Percentiles rank a stretch among this genome's conserved stretches.
These are phyloP conservation scores for Eimeria tenella DNA, from an alignment of 169 alveolate species.

Conservation along the genomic window DNA sequence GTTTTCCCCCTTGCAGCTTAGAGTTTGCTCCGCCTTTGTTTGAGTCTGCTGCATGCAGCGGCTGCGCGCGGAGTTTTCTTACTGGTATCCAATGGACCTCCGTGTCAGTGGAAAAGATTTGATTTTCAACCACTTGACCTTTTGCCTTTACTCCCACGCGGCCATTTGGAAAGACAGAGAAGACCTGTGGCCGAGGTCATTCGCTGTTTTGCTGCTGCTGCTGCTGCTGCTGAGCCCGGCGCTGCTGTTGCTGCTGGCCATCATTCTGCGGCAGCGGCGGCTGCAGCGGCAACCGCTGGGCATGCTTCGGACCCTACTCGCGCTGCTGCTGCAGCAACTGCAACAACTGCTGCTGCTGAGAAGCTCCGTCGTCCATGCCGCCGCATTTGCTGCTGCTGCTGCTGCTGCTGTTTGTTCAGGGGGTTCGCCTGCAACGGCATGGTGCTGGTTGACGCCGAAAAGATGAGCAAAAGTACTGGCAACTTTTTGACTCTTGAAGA, in stretches of 20 bases:
- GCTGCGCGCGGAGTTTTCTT: slow-evolving; percentile 58
- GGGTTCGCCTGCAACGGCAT: slow-evolving; percentile 98
- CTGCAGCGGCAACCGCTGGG: not conserved
- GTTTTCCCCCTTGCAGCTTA: not conserved
- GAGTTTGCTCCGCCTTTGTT: too few species aligned
- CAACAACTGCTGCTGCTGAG: not conserved
- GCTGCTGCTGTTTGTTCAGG: slow-evolving; percentile 91
- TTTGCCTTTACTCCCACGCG: slow-evolving; percentile 99
- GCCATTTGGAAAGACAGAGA: slow-evolving; percentile 97
- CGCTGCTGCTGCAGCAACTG: not conserved
- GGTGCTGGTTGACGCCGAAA: slow-evolving; percentile 96
- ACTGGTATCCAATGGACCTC: slow-evolving; percentile 93
- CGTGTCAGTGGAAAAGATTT: slow-evolving; percentile 98
- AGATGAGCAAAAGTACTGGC: slow-evolving; percentile 98
- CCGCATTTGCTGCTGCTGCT: slow-evolving; percentile 9
- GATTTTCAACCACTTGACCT: slow-evolving; percentile 98
- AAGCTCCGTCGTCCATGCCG: not conserved
- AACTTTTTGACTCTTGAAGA: slow-evolving; percentile 97
- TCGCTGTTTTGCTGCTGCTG: slow-evolving; percentile 44
- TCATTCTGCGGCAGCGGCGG: not conserved
- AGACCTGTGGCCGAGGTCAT: slow-evolving; percentile 83
- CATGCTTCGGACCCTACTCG: not conserved
- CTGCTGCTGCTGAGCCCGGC: slow-evolving; percentile 9
- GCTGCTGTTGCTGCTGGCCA: not conserved
- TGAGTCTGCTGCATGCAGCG: slow-evolving; percentile 11